phyloP scores from a whole-genome alignment of 352 stramenopile species.

The Plasmopara muralis region DNA sequence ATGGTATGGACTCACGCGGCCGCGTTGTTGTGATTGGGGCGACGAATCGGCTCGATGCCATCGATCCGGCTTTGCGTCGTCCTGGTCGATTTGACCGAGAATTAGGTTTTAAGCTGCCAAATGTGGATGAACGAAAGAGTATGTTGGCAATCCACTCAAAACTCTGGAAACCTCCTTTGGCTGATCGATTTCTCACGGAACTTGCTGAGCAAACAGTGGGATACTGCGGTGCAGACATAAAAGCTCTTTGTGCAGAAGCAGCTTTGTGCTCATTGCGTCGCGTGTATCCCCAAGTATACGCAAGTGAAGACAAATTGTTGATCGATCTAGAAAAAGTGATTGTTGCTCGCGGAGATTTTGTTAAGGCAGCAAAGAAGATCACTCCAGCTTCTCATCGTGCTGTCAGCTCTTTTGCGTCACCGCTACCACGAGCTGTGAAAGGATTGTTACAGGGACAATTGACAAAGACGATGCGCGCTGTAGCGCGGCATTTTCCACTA shows the following conservation, averaged over 20 bases:
- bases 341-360: conserved; percentile 67
- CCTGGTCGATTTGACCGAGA: conserved; percentile 92
- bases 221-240: conserved; percentile 90
- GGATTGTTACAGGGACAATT: conserved; percentile 38
- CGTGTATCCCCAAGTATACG: conserved; percentile 85
- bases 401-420: conserved; percentile 63
- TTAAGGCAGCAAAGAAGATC: conserved; percentile 71
- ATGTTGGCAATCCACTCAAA: conserved; percentile 88
- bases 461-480: conserved; percentile 30
- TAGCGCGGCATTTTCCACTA: conserved; percentile 52
- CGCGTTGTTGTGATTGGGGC: conserved; percentile 97
- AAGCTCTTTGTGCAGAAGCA: conserved; percentile 86
- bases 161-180: conserved; percentile 76
- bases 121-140: conserved; percentile 63
- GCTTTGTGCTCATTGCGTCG: conserved; percentile 83
- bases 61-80: conserved; percentile 93
- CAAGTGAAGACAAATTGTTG: conserved; percentile 65
- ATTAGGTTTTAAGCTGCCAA: conserved; percentile 86
- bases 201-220: conserved; percentile 80
- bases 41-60: conserved; percentile 94
- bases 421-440: conserved; percentile 56
- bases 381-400: conserved; percentile 69
- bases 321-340: conserved; percentile 69
- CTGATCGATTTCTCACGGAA: conserved; percentile 52
- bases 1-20: conserved; percentile 78